Evolutionary conservation across 805 yeast species (phyloP), one percentile per base, ranked within the genome.

Genomic region (Sugiyamaella smithiae): DNA sequence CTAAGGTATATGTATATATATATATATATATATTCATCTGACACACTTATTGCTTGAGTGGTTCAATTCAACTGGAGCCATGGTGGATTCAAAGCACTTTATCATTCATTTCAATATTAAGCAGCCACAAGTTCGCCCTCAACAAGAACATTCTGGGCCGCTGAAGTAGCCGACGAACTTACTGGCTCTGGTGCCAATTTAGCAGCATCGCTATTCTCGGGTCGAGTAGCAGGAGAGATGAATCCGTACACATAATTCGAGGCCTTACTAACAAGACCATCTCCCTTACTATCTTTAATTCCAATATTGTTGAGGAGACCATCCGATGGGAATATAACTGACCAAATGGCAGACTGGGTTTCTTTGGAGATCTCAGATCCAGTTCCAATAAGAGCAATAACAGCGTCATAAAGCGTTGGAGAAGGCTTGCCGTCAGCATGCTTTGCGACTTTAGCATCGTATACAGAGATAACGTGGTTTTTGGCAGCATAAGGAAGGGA

Each of bases 401-500:
- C 19, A 16, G 33, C 35, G 7, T 32, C 45, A 17, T 43, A 37
- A 16, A 38, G 26, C 7, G 48, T 29, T 23, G 43, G 33, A 7
- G 43, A 40, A 4, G 25, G 28, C 2, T 26, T 9, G 7, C 43
- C 33, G 22, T 45, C 20, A 7, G 41, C 8, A 24, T 46, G 51
- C 28, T 43, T 22, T 12, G 45, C 29, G 23, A 38, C 37, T 45
- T 57, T 50, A 20, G 33, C 50, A 28, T 48, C 53, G 43, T 47
- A 57, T 16, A 55, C 46, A 28, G 42, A 41, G 20, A 37, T 46
- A 40, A 55, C 49, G 46, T 57, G 61, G n/a, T 47, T 54, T 20
- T 52, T 41, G 23, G 58, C 46, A 24, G 43, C 42, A 14, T 29
- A 26, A 29, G 56, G 57, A n/a, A 57, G n/a, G 14, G 46, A 35